Evolutionary conservation across 805 yeast genomes (phyloP).

Genomic region (Candida sonorensis): DNA sequence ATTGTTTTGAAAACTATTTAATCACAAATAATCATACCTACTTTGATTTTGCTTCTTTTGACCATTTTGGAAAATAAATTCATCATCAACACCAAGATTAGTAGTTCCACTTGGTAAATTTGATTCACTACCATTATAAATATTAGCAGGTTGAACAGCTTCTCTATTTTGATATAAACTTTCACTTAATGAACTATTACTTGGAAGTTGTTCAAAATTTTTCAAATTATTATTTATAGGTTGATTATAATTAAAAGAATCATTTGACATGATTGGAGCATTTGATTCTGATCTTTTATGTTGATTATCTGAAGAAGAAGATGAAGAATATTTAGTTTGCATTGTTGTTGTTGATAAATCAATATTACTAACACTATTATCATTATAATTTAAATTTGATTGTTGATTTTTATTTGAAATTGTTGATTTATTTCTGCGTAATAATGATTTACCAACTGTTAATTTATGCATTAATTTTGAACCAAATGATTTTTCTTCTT

Average conservation of each 20-base stretch:
- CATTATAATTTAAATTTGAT: no score
- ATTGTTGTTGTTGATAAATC: no score
- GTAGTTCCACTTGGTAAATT: background rate
- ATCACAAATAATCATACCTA: background rate
- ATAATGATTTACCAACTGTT: slow-evolving; percentile 35
- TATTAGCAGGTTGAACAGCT: slow-evolving; percentile 6
- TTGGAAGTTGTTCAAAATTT: no score
- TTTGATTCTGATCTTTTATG: slow-evolving; percentile 15
- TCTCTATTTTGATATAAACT: slow-evolving; percentile 10
- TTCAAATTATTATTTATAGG: no score
- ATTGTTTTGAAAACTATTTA: background rate
- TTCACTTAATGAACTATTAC: slow-evolving; percentile 1
- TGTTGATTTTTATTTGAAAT: slow-evolving; percentile 1
- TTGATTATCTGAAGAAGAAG: background rate
- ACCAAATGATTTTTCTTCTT: slow-evolving; percentile 30
- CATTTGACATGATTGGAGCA: slow-evolving; percentile 18
- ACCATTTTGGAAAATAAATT: slow-evolving; percentile 1
- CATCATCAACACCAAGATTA: no score
- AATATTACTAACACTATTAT: no score
- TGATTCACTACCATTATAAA: slow-evolving; percentile 3
- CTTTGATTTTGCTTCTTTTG: no score
- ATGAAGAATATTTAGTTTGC: no score
- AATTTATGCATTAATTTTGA: slow-evolving; percentile 37
- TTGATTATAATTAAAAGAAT: no score
- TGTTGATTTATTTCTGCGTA: slow-evolving; percentile 17